Evolutionary conservation across 2,329 filamentous ascomycete species (phyloP).

Genomic region (Colletotrichum sublineola): DNA sequence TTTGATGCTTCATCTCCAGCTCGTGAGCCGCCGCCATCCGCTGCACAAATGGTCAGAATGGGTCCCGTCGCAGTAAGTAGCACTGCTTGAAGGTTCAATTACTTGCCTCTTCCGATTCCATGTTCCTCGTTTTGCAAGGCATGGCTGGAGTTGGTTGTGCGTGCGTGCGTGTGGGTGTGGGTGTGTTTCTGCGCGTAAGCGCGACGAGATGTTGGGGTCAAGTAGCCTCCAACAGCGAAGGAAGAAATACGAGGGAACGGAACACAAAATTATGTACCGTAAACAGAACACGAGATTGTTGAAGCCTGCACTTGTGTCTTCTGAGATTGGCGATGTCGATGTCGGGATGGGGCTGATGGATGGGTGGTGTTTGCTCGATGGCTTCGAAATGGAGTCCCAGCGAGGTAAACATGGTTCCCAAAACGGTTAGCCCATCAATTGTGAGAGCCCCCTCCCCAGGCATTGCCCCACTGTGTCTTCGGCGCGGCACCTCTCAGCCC

Average conservation of each 20-base stretch:
- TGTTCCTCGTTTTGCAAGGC: slow-evolving; percentile 41
- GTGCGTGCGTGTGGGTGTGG: background rate
- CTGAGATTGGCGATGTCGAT: slow-evolving; percentile 10
- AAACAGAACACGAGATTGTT: background rate
- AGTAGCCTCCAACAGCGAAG: background rate
- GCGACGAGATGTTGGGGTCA: slow-evolving; percentile 14
- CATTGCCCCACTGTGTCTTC: background rate
- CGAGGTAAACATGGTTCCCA: slow-evolving; percentile 50
- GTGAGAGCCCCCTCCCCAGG: background rate
- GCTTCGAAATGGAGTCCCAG: slow-evolving; percentile 13
- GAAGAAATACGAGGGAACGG: too few relatives aligned
- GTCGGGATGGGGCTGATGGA: slow-evolving; percentile 12
- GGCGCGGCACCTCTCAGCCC: background rate
- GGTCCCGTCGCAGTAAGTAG: background rate
- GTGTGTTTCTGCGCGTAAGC: slow-evolving; percentile 34
- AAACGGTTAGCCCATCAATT: slow-evolving; percentile 37
- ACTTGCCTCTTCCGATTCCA: slow-evolving; percentile 41
- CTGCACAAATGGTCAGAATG: slow-evolving; percentile 49
- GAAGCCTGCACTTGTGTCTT: slow-evolving; percentile 21
- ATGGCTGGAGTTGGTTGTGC: slow-evolving; percentile 12
- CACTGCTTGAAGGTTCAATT: background rate
- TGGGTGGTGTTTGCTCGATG: slow-evolving; percentile 24
- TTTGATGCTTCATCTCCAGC: slow-evolving; percentile 79
- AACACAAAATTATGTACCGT: background rate
- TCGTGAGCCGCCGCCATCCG: slow-evolving; percentile 61